Evolutionary conservation across 305 asterid species (phyloP), one percentile per base, ranked within the genome.

Genomic region (Plantago lanceolata): DNA sequence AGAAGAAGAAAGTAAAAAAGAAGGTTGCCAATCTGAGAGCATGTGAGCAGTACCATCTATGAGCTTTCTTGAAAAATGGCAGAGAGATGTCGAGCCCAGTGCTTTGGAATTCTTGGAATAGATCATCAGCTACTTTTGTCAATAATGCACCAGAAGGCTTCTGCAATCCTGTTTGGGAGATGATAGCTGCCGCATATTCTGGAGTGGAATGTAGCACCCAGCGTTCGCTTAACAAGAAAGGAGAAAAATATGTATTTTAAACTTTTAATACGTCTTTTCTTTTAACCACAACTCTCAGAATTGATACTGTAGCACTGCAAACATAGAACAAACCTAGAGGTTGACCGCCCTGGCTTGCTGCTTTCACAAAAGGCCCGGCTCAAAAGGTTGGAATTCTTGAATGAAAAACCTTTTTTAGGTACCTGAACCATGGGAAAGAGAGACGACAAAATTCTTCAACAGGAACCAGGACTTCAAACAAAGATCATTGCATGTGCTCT

Each of bases 191-290:
- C 8, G 97, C 96, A 67, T 91, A 88, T 74, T 84, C 75, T 6
- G 75, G 70, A 15, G 97, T 86, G 18, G 96, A 91, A 74, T 88
- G 94, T 82, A 91, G 82, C 78, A 88, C 95, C 97, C 96, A 91
- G 11, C 87, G 70, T 71, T 88, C 97, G 53, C 96, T 90, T 35
- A 57, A 72, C 26, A 51, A 57, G 63, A 18, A 18, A 63, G 48
- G 35, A 56, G 54, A 45, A 52, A 57, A 53, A 35, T 18, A 35
- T 45, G 66, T 35, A 9, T 48, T 14, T 53, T 17, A 54, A 19
- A n/a, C n/a, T n/a, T n/a, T 26, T 5, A 14, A 29, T 24, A 37
- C 9, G 4, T 28, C 7, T 6, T 59, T 31, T 57, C 44, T 43
- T 66, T 31, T 60, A 59, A 67, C 33, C 47, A 14, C 4, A 33